These are phyloP conservation scores for Trifolium dubium DNA, from an alignment of 306 rosid species.

Conservation along the genomic window DNA sequence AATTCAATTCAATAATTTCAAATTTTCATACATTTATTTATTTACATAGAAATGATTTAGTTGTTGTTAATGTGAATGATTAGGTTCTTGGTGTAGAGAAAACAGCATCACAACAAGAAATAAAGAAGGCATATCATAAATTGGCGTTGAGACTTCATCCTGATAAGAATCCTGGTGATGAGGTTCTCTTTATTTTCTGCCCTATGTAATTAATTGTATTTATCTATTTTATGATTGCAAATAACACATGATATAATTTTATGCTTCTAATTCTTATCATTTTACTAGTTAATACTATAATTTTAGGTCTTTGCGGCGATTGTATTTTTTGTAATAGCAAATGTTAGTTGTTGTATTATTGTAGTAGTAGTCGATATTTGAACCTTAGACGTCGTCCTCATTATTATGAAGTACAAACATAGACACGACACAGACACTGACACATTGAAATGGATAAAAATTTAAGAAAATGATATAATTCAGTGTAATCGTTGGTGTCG, in stretches of 20 bases:
- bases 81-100: constrained; percentile 64
- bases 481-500: too few relatives aligned
- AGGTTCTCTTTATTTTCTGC: constrained; percentile 49
- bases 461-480: too few relatives aligned
- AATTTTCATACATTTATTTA: neutral
- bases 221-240: neutral
- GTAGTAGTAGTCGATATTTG: too few relatives aligned
- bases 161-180: constrained; percentile 85
- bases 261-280: neutral
- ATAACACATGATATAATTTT: neutral
- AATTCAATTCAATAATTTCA: neutral
- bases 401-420: too few relatives aligned
- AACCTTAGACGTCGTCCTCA: too few relatives aligned
- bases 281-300: neutral
- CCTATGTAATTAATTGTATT: neutral
- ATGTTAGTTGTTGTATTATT: neutral
- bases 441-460: too few relatives aligned
- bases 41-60: neutral
- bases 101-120: constrained; percentile 82
- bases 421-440: too few relatives aligned
- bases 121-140: constrained; percentile 88
- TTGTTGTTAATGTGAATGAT: constrained; percentile 9
- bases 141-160: constrained; percentile 91
- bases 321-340: neutral
- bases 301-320: neutral